Evolutionary conservation across 768 basidiomycete species (phyloP), one percentile per base, ranked within the genome.

Genomic region (Mycena chlorophos): DNA sequence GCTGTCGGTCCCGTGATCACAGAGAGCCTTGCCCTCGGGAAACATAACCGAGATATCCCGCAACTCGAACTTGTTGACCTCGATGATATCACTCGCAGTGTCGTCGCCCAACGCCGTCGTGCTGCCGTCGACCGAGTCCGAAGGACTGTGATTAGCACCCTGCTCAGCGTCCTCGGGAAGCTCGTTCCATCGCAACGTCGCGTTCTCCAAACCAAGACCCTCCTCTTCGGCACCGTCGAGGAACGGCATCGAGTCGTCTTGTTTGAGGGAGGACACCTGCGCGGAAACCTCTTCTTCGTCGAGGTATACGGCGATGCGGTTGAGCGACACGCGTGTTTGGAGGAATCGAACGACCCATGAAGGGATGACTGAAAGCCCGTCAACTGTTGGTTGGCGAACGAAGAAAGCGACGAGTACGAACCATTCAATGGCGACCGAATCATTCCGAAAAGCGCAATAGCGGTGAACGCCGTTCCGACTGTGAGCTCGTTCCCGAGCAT

Each of bases 391-490:
- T 27, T 3, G 51, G 5, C 43, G 39, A 37, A 23, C 17, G 12
- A 6, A 23, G 12, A 19, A 20, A 6, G 5, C 39, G 17, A 55
- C 58, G 71, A 19, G 65, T 34, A 40, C 39, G 12, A 6, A 40
- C 39, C 26, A 27, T 46, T 46, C 45, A 46, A 26, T 10, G 45
- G 45, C 26, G 45, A 46, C 12, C 84, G 78, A 62, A 96, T 77
- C 93, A 95, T 94, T 46, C 78, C 77, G 71, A 95, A 96, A 34
- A 94, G 69, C 0, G 91, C 81, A 31, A 96, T 88, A 0, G 92
- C 78, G 30, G 94, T 95, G 66, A 96, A 96, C 0, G 94, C 94
- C 16, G 83, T 78, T 13, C 87, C 78, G 46, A 94, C 78, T 0
- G 91, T 88, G 49, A 98, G 67, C 65, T 89, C 74, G 46, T 91